These are phyloP conservation scores for Gleditsia sinensis DNA, from an alignment of 306 rosid genomes.

Conservation along the genomic window DNA sequence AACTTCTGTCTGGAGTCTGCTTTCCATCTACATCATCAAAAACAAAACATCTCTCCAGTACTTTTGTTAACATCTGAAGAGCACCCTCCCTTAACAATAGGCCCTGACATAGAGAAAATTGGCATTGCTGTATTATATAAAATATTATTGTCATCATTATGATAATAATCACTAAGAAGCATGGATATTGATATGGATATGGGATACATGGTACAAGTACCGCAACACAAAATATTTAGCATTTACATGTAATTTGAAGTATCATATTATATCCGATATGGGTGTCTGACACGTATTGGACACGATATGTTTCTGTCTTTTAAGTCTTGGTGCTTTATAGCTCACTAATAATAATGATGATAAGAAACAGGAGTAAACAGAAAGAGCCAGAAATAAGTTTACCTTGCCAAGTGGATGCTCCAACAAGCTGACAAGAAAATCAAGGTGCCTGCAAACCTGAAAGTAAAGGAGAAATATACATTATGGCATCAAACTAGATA, in stretches of 20 bases:
- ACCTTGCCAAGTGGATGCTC: slow-evolving; percentile 98
- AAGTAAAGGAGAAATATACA: slow-evolving; percentile 31
- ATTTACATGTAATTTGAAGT: too few species aligned
- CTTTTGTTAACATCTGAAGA: slow-evolving; percentile 61
- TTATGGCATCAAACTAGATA: slow-evolving; percentile 16
- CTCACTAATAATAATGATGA: slow-evolving; percentile 15
- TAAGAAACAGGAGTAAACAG: slow-evolving; percentile 3
- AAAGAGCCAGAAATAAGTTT: not conserved
- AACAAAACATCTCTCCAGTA: slow-evolving; percentile 63
- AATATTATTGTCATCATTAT: not conserved
- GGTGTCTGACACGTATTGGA: too few species aligned
- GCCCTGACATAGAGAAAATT: slow-evolving; percentile 51
- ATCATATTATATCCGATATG: too few species aligned
- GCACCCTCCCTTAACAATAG: slow-evolving; percentile 65
- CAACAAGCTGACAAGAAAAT: slow-evolving; percentile 83
- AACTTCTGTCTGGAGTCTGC: slow-evolving; percentile 53
- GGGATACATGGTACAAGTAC: too few species aligned
- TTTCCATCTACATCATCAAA: slow-evolving; percentile 55
- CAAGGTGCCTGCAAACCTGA: slow-evolving; percentile 88
- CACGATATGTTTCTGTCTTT: too few species aligned
- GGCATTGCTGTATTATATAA: not conserved
- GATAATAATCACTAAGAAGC: slow-evolving; percentile 24
- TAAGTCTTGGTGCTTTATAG: too few species aligned
- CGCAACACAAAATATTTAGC: too few species aligned
- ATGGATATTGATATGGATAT: too few species aligned